These are phyloP conservation scores for Fusarium subtropicale DNA, from an alignment of 2,329 filamentous ascomycete genomes.

Conservation along the genomic window DNA sequence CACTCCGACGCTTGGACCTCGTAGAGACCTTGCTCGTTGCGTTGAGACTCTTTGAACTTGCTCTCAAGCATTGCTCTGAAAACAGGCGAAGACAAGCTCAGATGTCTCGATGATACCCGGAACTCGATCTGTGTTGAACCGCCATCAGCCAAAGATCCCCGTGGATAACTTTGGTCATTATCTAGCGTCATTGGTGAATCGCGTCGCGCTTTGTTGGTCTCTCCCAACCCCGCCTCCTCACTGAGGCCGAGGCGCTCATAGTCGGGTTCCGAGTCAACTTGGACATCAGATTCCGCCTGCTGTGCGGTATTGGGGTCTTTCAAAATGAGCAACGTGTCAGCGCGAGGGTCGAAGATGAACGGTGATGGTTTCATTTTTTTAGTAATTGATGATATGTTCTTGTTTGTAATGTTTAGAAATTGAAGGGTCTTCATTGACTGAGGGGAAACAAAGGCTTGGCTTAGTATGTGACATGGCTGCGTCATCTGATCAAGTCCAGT, in stretches of 20 bases:
- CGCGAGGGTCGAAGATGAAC: constrained; percentile 26
- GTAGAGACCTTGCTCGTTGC: constrained; percentile 10
- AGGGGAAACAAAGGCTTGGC: constrained; percentile 22
- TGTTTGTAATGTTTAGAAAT: constrained; percentile 3
- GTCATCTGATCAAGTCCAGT: constrained; percentile 30
- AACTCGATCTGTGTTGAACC: constrained; percentile 13
- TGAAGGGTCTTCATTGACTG: constrained; percentile 4
- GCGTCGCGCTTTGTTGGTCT: constrained; percentile 12
- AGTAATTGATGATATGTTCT: neutral
- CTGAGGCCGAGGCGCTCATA: constrained; percentile 13
- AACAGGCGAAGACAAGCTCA: constrained; percentile 30
- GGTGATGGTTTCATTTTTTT: constrained; percentile 20
- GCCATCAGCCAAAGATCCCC: neutral
- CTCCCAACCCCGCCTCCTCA: constrained; percentile 18
- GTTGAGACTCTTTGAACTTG: constrained; percentile 14
- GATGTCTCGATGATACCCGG: constrained; percentile 28
- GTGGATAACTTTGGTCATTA: constrained; percentile 17
- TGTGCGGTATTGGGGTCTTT: constrained; percentile 12
- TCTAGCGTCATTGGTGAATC: constrained; percentile 25
- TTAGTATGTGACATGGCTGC: constrained; percentile 25
- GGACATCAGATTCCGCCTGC: neutral
- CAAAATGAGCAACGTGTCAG: constrained; percentile 23
- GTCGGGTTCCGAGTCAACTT: constrained; percentile 23
- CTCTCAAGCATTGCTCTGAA: constrained; percentile 33
- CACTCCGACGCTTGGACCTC: constrained; percentile 37